phyloP scores from a whole-genome alignment of 768 basidiomycete genomes.

The Phylloporus sp. region DNA sequence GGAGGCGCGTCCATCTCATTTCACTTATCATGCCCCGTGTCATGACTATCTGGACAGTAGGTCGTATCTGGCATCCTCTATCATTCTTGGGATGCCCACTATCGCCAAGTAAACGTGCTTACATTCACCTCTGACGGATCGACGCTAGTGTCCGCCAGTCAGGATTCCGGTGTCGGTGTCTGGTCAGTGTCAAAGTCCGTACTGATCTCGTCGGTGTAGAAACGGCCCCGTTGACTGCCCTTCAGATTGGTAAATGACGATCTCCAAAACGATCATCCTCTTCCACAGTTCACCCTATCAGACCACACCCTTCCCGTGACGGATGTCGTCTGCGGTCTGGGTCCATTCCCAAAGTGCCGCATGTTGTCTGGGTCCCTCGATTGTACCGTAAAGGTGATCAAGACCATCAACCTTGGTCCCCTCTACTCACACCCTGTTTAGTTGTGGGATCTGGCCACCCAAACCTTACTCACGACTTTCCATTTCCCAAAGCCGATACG shows the following conservation, averaged over 20 bases:
- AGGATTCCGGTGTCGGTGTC: constrained; percentile 84
- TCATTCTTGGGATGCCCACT: constrained; percentile 93
- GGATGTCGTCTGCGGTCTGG: constrained; percentile 75
- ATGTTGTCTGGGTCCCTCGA: constrained; percentile 80
- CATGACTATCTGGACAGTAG: constrained; percentile 40
- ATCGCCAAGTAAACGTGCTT: constrained; percentile 79
- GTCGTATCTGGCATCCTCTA: constrained; percentile 90
- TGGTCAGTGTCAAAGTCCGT: constrained; percentile 86
- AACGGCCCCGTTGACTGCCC: constrained; percentile 8
- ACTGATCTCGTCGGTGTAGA: constrained; percentile 8
- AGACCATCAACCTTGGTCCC: constrained; percentile 10
- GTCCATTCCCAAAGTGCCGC: constrained; percentile 71
- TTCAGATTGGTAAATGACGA: constrained; percentile 71
- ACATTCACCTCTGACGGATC: constrained; percentile 80
- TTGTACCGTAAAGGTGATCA: constrained; percentile 80
- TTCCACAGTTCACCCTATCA: constrained; percentile 73
- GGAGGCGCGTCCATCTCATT: constrained; percentile 64
- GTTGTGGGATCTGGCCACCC: constrained; percentile 79
- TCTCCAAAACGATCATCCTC: constrained; percentile 65
- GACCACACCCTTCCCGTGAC: constrained; percentile 93
- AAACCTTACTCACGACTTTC: constrained; percentile 78
- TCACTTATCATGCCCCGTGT: not conserved
- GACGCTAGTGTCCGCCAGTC: constrained; percentile 78
- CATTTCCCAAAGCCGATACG: constrained; percentile 75
- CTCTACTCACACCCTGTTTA: constrained; percentile 27